Percentiles rank a stretch among this genome's conserved stretches.
phyloP scores from a whole-genome alignment of 1,284 basidiomycete species.

The Coniophora puteana region DNA sequence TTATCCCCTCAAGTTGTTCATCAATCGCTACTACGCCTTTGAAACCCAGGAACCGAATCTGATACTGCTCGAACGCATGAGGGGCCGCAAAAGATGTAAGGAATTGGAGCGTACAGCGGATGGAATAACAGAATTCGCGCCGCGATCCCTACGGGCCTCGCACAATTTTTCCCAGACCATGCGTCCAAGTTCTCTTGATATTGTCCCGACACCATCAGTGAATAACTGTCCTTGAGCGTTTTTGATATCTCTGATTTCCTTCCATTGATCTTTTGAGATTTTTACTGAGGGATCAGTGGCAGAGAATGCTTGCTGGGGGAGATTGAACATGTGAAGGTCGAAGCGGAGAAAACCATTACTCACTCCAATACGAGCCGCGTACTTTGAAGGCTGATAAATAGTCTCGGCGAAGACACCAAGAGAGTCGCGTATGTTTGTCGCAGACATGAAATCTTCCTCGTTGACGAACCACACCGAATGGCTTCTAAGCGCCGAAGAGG shows the following conservation, averaged over 20 bases:
- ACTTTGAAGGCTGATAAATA: constrained; percentile 64
- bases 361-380: constrained; percentile 72
- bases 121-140: constrained; percentile 39
- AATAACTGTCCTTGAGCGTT: constrained; percentile 44
- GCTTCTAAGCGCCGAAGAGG: constrained; percentile 63
- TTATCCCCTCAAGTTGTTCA: constrained; percentile 41
- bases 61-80: constrained; percentile 52
- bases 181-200: constrained; percentile 55
- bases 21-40: constrained; percentile 76
- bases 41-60: constrained; percentile 74
- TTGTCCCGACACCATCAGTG: constrained; percentile 78
- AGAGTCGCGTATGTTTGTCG: constrained; percentile 51
- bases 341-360: constrained; percentile 3
- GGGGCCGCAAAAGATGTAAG: constrained; percentile 4
- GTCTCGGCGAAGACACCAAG: constrained; percentile 64
- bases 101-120: constrained; percentile 44
- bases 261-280: constrained; percentile 56
- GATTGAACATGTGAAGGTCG: constrained; percentile 8
- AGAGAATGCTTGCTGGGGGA: constrained; percentile 65
- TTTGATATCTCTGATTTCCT: constrained; percentile 51
- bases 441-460: constrained; percentile 39
- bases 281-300: constrained; percentile 70
- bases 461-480: constrained; percentile 78
- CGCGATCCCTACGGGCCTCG: constrained; percentile 34
- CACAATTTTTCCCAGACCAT: constrained; percentile 57